These are phyloP conservation scores for Pseudozyma sp. DNA, from an alignment of 1,284 basidiomycete species.

Conservation along the genomic window DNA sequence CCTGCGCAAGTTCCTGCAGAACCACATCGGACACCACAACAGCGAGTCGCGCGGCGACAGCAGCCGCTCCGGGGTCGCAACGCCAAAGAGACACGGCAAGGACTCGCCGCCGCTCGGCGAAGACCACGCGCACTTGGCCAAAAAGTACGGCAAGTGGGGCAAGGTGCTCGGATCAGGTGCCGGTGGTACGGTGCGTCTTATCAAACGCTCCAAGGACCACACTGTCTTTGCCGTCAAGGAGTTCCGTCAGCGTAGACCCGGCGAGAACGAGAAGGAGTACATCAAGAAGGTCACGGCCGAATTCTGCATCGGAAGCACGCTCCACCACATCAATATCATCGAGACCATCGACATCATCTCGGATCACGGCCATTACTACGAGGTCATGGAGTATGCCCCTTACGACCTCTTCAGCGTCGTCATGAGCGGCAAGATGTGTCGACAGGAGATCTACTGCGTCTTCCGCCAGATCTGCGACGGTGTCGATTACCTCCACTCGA, in stretches of 20 bases:
- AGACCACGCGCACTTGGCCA: slow-evolving; percentile 85
- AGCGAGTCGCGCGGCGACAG: slow-evolving; percentile 49
- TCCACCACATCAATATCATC: slow-evolving; percentile 89
- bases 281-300: slow-evolving; percentile 99
- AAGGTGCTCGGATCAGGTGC: slow-evolving; percentile 93
- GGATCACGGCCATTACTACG: slow-evolving; percentile 92
- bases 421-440: slow-evolving; percentile 99
- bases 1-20: slow-evolving; percentile 60
- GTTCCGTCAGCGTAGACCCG: slow-evolving; percentile 86
- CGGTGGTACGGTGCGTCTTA: slow-evolving; percentile 95
- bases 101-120: slow-evolving; percentile 69
- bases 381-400: slow-evolving; percentile 94
- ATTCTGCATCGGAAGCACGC: slow-evolving; percentile 94
- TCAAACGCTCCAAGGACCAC: slow-evolving; percentile 77
- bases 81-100: slow-evolving; percentile 61
- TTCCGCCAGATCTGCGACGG: slow-evolving; percentile 99
- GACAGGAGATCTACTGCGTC: slow-evolving; percentile 98
- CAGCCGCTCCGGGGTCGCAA: slow-evolving; percentile 48
- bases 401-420: slow-evolving; percentile 98
- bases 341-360: slow-evolving; percentile 98
- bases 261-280: slow-evolving; percentile 94
- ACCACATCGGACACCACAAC: slow-evolving; percentile 65
- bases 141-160: slow-evolving; percentile 99
- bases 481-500: slow-evolving; percentile 95
- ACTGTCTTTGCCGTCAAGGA: slow-evolving; percentile 96